A percentile compares a stretch with the other conserved stretches of the same genome.
Conservation (phyloP, 768 basidiomycete genomes). For the Mycena filopes region DNA sequence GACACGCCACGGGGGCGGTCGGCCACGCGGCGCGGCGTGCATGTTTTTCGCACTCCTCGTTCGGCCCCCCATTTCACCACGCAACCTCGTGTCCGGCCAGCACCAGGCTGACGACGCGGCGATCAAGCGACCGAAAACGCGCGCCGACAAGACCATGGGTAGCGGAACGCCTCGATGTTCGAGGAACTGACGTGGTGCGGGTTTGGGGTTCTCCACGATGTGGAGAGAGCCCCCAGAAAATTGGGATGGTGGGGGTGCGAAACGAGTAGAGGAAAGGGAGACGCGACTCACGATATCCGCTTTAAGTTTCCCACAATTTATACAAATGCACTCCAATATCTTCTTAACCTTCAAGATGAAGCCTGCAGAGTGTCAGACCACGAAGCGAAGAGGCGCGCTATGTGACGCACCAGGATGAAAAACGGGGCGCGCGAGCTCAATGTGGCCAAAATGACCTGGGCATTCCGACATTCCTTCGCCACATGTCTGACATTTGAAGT, state of each 20-base stretch:
- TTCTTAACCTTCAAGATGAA: slow-evolving; percentile 99
- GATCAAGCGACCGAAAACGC: slow-evolving; percentile 96
- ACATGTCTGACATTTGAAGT: slow-evolving; percentile 99
- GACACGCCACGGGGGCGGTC: slow-evolving; percentile 65
- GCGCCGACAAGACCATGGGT: slow-evolving; percentile 66
- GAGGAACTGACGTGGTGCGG: slow-evolving; percentile 82
- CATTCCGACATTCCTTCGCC: slow-evolving; percentile 99
- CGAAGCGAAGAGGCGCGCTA: background rate
- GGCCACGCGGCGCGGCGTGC: slow-evolving; percentile 47
- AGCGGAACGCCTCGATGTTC: slow-evolving; percentile 87
- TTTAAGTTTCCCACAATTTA: slow-evolving; percentile 98
- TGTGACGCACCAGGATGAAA: slow-evolving; percentile 88
- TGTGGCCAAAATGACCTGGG: slow-evolving; percentile 99
- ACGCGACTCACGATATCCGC: slow-evolving; percentile 93
- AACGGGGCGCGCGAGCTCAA: slow-evolving; percentile 96
- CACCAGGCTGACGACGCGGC: slow-evolving; percentile 80
- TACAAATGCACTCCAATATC: slow-evolving; percentile 98
- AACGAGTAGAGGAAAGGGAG: slow-evolving; percentile 88
- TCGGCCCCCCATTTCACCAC: slow-evolving; percentile 99
- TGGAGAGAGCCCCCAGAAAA: slow-evolving; percentile 99
- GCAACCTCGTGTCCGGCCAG: slow-evolving; percentile 88
- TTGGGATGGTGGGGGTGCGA: slow-evolving; percentile 94
- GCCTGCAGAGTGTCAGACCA: slow-evolving; percentile 57
- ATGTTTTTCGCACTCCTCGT: slow-evolving; percentile 89
- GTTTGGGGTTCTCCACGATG: slow-evolving; percentile 94